Percentiles rank a stretch among this genome's conserved stretches.
Evolutionary conservation across 352 stramenopile species (phyloP).

Genomic region (Phytophthora fragariae): DNA sequence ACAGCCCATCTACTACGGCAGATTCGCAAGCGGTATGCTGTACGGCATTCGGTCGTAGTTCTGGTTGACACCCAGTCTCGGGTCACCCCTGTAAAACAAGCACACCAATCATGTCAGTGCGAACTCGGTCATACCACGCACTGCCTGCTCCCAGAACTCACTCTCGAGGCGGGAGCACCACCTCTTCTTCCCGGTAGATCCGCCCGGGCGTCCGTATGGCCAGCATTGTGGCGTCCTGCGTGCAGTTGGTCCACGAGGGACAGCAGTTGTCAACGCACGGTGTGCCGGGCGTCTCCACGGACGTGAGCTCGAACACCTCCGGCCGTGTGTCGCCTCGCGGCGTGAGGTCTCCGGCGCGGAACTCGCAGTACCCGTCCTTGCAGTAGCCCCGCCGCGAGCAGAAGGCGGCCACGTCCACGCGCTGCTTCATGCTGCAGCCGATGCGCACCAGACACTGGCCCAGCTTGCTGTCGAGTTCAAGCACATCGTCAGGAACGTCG

Average conservation of each 20-base stretch:
- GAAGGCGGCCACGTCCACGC: conserved; percentile 66
- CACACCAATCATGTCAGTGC: not conserved
- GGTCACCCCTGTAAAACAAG: conserved; percentile 57
- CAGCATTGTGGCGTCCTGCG: conserved; percentile 59
- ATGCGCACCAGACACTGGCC: conserved; percentile 68
- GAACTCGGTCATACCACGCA: conserved; percentile 11
- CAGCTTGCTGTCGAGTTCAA: conserved; percentile 56
- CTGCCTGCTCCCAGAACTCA: conserved; percentile 34
- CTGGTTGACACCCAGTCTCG: conserved; percentile 76
- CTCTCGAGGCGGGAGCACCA: conserved; percentile 60
- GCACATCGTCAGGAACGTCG: conserved; percentile 18
- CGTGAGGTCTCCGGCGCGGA: conserved; percentile 66
- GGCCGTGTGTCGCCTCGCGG: conserved; percentile 56
- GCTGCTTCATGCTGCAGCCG: conserved; percentile 71
- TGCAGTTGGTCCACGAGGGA: conserved; percentile 44
- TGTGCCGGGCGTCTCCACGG: conserved; percentile 57
- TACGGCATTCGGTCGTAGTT: conserved; percentile 83
- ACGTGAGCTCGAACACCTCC: conserved; percentile 71
- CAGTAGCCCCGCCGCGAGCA: conserved; percentile 82
- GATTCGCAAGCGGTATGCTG: conserved; percentile 71
- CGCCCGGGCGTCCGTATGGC: conserved; percentile 49
- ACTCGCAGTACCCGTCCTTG: conserved; percentile 81
- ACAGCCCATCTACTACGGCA: conserved; percentile 37
- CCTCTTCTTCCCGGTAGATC: conserved; percentile 65
- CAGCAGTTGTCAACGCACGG: conserved; percentile 79